These are phyloP conservation scores for Neurospora africana DNA, from an alignment of 495 filamentous ascomycete species.

Conservation along the genomic window DNA sequence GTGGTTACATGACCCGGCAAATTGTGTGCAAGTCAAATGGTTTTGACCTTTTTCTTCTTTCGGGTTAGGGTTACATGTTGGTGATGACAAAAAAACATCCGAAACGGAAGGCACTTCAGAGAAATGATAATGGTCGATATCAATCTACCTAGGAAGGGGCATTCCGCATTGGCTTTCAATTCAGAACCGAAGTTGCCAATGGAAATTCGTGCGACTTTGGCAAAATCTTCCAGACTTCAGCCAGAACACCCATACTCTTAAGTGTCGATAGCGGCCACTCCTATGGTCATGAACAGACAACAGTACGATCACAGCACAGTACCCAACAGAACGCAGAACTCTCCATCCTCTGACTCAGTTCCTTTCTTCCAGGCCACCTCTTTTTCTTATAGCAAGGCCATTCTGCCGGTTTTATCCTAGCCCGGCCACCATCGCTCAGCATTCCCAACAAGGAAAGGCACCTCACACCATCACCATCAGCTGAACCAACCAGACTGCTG, in stretches of 20 bases:
- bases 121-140: not conserved
- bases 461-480: not conserved
- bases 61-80: not conserved
- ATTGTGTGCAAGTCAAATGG: not conserved
- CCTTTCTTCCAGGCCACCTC: not conserved
- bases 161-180: too few relatives aligned
- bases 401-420: not conserved
- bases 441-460: not conserved
- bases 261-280: not conserved
- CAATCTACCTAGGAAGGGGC: too few relatives aligned
- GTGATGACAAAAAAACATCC: not conserved
- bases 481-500: not conserved
- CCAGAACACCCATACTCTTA: not conserved
- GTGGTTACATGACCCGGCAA: not conserved
- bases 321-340: not conserved
- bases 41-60: rapidly evolving
- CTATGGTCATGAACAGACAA: not conserved
- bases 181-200: too few relatives aligned
- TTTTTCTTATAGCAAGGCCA: not conserved
- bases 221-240: not conserved
- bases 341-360: not conserved
- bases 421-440: not conserved
- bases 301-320: not conserved
- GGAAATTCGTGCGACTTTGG: too few relatives aligned
- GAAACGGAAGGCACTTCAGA: not conserved